phyloP scores from a whole-genome alignment of 129 eudicot species.

The Apium graveolens region DNA sequence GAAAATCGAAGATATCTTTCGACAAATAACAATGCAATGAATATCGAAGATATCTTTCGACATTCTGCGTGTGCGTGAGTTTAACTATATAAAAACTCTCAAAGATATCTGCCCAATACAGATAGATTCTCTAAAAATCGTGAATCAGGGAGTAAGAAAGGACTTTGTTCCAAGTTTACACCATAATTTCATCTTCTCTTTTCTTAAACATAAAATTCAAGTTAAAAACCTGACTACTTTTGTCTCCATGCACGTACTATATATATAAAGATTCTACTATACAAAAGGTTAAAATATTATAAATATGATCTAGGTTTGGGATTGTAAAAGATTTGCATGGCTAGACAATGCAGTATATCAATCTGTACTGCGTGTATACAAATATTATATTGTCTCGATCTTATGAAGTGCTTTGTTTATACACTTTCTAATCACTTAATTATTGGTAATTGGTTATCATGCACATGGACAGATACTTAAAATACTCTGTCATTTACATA shows the following conservation, averaged over 20 bases:
- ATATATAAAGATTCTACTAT: neutral
- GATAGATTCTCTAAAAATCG: neutral
- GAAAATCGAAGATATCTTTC: too few relatives aligned
- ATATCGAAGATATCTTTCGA: too few relatives aligned
- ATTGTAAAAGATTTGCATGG: slow-evolving; percentile 5
- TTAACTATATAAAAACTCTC: too few relatives aligned
- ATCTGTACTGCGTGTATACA: neutral
- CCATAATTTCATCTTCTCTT: neutral
- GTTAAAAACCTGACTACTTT: neutral
- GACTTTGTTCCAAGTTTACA: neutral
- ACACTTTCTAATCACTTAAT: neutral
- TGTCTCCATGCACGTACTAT: neutral
- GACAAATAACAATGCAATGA: too few relatives aligned
- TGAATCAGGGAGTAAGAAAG: neutral
- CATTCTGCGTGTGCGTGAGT: too few relatives aligned
- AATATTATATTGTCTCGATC: neutral
- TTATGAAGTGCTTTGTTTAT: neutral
- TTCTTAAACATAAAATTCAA: neutral
- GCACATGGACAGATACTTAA: neutral
- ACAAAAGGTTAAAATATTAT: neutral
- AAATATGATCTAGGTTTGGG: slow-evolving; percentile 2
- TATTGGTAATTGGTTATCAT: neutral
- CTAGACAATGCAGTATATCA: neutral
- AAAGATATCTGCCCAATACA: neutral
- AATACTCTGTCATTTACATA: neutral